phyloP scores from a whole-genome alignment of 768 basidiomycete species.

The Leccinum subtestaceum region DNA sequence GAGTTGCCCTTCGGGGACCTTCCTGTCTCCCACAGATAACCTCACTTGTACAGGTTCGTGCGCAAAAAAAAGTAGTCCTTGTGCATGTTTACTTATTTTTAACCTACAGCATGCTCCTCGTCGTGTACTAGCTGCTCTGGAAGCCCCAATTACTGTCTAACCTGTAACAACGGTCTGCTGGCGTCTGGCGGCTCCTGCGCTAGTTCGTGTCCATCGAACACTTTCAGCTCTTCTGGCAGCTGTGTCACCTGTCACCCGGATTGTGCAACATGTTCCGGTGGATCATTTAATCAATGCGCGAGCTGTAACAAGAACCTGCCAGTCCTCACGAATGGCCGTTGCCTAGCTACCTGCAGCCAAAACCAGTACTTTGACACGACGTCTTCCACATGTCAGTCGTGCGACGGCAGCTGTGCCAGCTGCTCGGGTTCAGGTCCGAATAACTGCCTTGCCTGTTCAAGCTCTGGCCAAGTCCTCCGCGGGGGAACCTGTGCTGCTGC shows the following conservation, averaged over 20 bases:
- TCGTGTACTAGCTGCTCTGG: constrained; percentile 72
- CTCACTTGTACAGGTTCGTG: constrained; percentile 69
- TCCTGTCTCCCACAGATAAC: constrained; percentile 69
- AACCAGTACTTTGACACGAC: constrained; percentile 70
- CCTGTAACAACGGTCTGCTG: constrained; percentile 64
- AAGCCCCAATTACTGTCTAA: constrained; percentile 66
- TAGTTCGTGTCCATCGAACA: constrained; percentile 67
- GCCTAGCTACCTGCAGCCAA: constrained; percentile 73
- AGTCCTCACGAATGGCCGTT: constrained; percentile 72
- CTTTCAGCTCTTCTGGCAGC: constrained; percentile 60
- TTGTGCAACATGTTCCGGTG: constrained; percentile 79
- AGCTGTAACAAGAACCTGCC: constrained; percentile 66
- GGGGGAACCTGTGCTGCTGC: constrained; percentile 63
- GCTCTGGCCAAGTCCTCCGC: constrained; percentile 56
- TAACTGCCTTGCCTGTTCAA: constrained; percentile 73
- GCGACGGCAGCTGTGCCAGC: constrained; percentile 75
- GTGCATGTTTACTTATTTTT: constrained; percentile 8
- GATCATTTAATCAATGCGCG: constrained; percentile 75
- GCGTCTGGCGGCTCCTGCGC: constrained; percentile 76
- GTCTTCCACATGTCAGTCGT: constrained; percentile 61
- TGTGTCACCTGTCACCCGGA: constrained; percentile 84
- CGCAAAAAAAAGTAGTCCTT: background rate
- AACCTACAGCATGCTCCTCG: constrained; percentile 58
- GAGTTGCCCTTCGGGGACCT: constrained; percentile 71
- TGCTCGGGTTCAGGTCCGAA: constrained; percentile 68